These are phyloP conservation scores for Lactarius indigo DNA, from an alignment of 768 basidiomycete genomes.

Conservation along the genomic window DNA sequence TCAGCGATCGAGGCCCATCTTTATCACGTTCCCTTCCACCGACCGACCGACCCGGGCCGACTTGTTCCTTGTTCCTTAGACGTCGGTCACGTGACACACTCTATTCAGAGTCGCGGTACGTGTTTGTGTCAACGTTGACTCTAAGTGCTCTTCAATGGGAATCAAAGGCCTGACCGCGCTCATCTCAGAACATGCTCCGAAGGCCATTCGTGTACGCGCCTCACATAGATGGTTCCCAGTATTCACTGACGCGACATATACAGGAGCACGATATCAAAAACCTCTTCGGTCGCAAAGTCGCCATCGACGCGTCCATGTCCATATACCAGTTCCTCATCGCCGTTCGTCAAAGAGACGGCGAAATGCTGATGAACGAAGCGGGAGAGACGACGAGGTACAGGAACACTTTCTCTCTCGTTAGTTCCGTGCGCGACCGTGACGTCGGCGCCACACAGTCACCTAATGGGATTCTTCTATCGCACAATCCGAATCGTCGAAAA, in stretches of 20 bases:
- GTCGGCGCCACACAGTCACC: slow-evolving; percentile 50
- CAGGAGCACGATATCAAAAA: slow-evolving; percentile 94
- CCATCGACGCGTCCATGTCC: slow-evolving; percentile 97
- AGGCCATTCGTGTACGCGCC: slow-evolving; percentile 52
- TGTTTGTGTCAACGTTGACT: too few species aligned
- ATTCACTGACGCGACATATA: slow-evolving; percentile 8
- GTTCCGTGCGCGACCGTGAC: too few species aligned
- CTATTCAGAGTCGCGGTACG: too few species aligned
- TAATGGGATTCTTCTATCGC: slow-evolving; percentile 98
- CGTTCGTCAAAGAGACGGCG: slow-evolving; percentile 93
- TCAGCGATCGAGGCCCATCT: too few species aligned
- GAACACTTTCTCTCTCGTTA: not conserved
- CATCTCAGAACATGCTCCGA: slow-evolving; percentile 86
- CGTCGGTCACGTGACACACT: not conserved
- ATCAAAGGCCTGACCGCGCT: slow-evolving; percentile 94
- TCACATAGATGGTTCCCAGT: not conserved
- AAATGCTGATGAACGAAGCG: slow-evolving; percentile 94
- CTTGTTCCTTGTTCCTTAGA: too few species aligned
- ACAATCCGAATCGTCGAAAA: slow-evolving; percentile 98
- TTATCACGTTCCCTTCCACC: too few species aligned
- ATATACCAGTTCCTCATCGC: slow-evolving; percentile 99
- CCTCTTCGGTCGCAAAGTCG: slow-evolving; percentile 96
- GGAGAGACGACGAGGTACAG: slow-evolving; percentile 89
- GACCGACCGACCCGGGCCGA: too few species aligned
- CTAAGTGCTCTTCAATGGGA: slow-evolving; percentile 52